Conservation (phyloP, 1,139 yeast species). For the Pichia sp. region DNA sequence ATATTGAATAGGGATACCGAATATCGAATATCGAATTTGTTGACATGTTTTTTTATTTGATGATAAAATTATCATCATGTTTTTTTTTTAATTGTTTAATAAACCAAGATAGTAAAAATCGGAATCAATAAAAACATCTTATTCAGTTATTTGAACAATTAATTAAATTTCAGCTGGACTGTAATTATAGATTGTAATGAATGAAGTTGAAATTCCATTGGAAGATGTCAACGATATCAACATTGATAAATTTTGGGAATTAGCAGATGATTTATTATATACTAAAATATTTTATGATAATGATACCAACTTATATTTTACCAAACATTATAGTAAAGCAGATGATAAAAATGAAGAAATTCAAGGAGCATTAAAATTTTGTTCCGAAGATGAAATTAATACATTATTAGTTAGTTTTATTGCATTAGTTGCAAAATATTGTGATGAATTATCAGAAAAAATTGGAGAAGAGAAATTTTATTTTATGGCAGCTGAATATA, state of each 20-base stretch:
- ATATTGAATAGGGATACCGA: too few species aligned
- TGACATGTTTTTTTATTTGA: too few species aligned
- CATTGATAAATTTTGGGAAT: slow-evolving; percentile 26
- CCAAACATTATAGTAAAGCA: slow-evolving; percentile 15
- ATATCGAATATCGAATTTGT: too few species aligned
- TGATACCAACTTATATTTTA: slow-evolving; percentile 19
- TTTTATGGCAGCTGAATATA: slow-evolving; percentile 20
- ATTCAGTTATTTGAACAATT: too few species aligned
- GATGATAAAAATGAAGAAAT: too few species aligned
- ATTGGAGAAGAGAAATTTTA: slow-evolving; percentile 25
- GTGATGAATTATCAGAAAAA: slow-evolving; percentile 18
- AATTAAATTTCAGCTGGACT: too few species aligned
- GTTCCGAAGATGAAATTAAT: slow-evolving; percentile 27
- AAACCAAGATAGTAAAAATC: too few species aligned
- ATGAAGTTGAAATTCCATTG: background rate
- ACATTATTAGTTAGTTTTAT: slow-evolving; percentile 28
- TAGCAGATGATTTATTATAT: slow-evolving; percentile 26
- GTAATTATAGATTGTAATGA: too few species aligned
- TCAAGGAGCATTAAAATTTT: background rate
- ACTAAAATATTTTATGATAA: slow-evolving; percentile 24
- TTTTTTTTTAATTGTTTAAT: too few species aligned
- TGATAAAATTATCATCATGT: too few species aligned
- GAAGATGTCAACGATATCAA: slow-evolving; percentile 18
- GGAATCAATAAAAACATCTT: too few species aligned
- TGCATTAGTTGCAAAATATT: slow-evolving; percentile 26